phyloP scores from a whole-genome alignment of 2,329 filamentous ascomycete species.

The Zymoseptoria pseudotritici region DNA sequence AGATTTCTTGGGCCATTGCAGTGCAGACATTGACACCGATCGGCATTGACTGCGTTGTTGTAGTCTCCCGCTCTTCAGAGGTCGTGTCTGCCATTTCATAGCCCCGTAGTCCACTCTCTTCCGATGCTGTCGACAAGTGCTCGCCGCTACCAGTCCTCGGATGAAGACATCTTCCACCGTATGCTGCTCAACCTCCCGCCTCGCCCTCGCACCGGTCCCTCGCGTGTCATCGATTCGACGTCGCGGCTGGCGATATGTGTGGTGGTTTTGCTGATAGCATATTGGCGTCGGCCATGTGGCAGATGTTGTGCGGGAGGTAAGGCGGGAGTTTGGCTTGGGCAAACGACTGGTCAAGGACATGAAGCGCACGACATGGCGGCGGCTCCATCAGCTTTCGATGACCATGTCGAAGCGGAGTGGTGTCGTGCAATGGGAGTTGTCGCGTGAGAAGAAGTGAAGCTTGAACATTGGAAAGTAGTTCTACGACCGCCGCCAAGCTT shows the following conservation, averaged over 20 bases:
- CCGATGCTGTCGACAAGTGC: slow-evolving; percentile 43
- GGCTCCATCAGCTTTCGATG: slow-evolving; percentile 15
- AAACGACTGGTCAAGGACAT: slow-evolving; percentile 56
- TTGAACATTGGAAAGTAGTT: not conserved
- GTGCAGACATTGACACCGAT: not conserved
- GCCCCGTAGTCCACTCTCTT: not conserved
- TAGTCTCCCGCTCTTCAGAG: not conserved
- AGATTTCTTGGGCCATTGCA: not conserved
- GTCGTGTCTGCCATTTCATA: not conserved
- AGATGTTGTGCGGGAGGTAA: not conserved
- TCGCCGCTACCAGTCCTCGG: slow-evolving; percentile 45
- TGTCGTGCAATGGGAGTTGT: slow-evolving; percentile 1
- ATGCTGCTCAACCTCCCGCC: slow-evolving; percentile 13
- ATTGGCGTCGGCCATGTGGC: not conserved
- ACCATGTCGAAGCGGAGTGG: not conserved
- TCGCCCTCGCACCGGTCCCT: not conserved
- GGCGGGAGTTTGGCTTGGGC: slow-evolving; percentile 44
- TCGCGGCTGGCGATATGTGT: slow-evolving; percentile 5
- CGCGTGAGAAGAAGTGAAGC: slow-evolving; percentile 5
- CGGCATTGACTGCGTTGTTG: not conserved
- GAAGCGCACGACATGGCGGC: slow-evolving; percentile 50
- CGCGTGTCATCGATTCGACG: slow-evolving; percentile 11
- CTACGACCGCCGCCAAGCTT: not conserved
- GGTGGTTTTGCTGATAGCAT: not conserved
- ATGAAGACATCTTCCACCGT: slow-evolving; percentile 48